Conservation (phyloP, 2,329 filamentous ascomycete species). For the Penicillium sclerotiorum region DNA sequence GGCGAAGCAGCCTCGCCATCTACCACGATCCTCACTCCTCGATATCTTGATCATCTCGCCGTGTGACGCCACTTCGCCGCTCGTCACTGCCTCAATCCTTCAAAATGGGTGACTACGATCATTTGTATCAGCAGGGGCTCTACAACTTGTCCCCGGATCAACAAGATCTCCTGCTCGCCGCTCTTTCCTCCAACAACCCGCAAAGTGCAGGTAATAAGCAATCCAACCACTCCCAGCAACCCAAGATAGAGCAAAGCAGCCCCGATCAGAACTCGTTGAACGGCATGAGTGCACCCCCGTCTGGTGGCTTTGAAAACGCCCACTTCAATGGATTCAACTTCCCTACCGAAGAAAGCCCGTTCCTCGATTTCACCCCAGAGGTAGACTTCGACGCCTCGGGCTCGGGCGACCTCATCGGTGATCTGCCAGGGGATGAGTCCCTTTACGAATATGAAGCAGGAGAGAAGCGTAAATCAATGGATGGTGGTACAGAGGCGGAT, state of each 20-base stretch:
- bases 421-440: constrained; percentile 59
- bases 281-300: constrained; percentile 40
- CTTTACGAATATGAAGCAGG: constrained; percentile 56
- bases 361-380: constrained; percentile 78
- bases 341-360: constrained; percentile 71
- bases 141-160: constrained; percentile 71
- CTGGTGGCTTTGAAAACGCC: constrained; percentile 35
- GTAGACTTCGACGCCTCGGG: constrained; percentile 72
- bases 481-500: constrained; percentile 60
- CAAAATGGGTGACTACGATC: constrained; percentile 43
- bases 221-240: constrained; percentile 23
- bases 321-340: constrained; percentile 54
- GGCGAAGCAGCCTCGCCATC: constrained; percentile 7
- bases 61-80: constrained; percentile 3
- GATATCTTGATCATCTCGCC: neutral
- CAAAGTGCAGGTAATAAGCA: constrained; percentile 37
- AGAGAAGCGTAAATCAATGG: constrained; percentile 62
- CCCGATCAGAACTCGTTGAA: constrained; percentile 48
- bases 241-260: constrained; percentile 32
- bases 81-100: neutral
- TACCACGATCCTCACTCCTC: neutral
- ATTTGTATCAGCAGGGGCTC: constrained; percentile 57
- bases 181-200: constrained; percentile 71
- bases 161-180: constrained; percentile 73
- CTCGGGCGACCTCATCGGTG: constrained; percentile 72